phyloP scores from a whole-genome alignment of 2,329 filamentous ascomycete species.

The Hymenoscyphus repandus region DNA sequence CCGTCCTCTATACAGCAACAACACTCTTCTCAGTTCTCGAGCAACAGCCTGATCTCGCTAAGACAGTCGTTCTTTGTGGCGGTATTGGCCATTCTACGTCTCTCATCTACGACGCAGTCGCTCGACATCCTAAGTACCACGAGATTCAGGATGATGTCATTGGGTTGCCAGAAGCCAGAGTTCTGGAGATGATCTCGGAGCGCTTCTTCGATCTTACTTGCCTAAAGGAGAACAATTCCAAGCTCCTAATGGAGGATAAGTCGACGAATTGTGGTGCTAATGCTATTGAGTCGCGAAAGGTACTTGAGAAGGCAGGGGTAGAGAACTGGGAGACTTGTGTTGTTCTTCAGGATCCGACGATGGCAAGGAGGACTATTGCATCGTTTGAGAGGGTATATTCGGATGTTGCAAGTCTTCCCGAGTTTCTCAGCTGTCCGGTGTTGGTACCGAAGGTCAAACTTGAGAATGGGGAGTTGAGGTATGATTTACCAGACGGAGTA shows the following conservation, averaged over 20 bases:
- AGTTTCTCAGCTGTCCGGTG: slow-evolving; percentile 30
- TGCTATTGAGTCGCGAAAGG: slow-evolving; percentile 32
- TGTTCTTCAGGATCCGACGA: slow-evolving; percentile 42
- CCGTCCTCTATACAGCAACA: slow-evolving; percentile 34
- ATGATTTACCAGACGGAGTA: slow-evolving; percentile 2
- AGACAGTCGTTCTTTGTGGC: slow-evolving; percentile 37
- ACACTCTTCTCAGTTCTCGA: slow-evolving; percentile 32
- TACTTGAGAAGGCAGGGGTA: slow-evolving; percentile 32
- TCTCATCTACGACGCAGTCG: slow-evolving; percentile 38
- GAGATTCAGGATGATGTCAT: slow-evolving; percentile 26
- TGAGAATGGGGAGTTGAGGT: slow-evolving; percentile 4
- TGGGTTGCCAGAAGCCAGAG: slow-evolving; percentile 36
- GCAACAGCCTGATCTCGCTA: slow-evolving; percentile 28
- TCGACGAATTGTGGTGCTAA: slow-evolving; percentile 43
- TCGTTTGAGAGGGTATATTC: slow-evolving; percentile 37
- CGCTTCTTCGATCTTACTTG: slow-evolving; percentile 26
- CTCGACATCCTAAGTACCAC: slow-evolving; percentile 27
- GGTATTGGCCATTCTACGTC: slow-evolving; percentile 42
- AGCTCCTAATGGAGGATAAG: slow-evolving; percentile 37
- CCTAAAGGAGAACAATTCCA: slow-evolving; percentile 27
- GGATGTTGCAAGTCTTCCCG: slow-evolving; percentile 14
- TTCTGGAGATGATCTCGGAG: slow-evolving; percentile 34
- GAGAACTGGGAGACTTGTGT: slow-evolving; percentile 26
- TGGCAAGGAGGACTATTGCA: slow-evolving; percentile 37
- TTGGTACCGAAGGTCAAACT: slow-evolving; percentile 26